Conservation (phyloP, 805 yeast genomes). For the Candida manassasensis region DNA sequence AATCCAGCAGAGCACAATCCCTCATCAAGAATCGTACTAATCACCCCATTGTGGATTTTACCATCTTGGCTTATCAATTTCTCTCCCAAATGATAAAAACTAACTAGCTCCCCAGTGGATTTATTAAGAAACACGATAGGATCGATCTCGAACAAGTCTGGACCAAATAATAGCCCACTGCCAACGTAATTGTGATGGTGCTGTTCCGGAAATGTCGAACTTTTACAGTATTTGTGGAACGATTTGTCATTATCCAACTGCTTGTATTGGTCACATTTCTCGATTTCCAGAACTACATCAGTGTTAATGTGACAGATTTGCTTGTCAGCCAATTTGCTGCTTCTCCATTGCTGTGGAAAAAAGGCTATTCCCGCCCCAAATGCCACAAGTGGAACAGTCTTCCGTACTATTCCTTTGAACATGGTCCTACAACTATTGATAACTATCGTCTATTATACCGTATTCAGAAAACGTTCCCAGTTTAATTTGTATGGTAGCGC, state of each 20-base stretch:
- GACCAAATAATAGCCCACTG: slow-evolving; percentile 67
- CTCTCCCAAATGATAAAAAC: slow-evolving; percentile 69
- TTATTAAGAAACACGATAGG: slow-evolving; percentile 61
- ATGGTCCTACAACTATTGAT: too few species aligned
- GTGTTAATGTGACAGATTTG: slow-evolving; percentile 17
- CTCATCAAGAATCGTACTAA: slow-evolving; percentile 79
- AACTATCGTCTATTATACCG: too few species aligned
- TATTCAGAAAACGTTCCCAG: too few species aligned
- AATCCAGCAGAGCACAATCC: slow-evolving; percentile 84
- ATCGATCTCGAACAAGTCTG: slow-evolving; percentile 64
- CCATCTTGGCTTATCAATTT: slow-evolving; percentile 64
- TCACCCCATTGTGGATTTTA: slow-evolving; percentile 74
- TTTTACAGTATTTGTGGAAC: slow-evolving; percentile 10
- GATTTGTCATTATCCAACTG: slow-evolving; percentile 13
- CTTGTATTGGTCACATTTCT: slow-evolving; percentile 17
- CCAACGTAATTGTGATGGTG: slow-evolving; percentile 64
- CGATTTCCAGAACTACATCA: slow-evolving; percentile 15
- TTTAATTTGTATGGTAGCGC: too few species aligned
- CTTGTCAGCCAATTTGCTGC: slow-evolving; percentile 12
- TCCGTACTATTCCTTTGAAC: slow-evolving; percentile 25
- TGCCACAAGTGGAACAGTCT: slow-evolving; percentile 25
- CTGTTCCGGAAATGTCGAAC: slow-evolving; percentile 44
- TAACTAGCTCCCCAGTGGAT: slow-evolving; percentile 48
- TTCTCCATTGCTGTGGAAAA: slow-evolving; percentile 25
- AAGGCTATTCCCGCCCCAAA: slow-evolving; percentile 24